Evolutionary conservation across 225 moss, liverwort and hornwort species (phyloP), one percentile per base, ranked within the genome.

Genomic region (Anthoceros angustus): DNA sequence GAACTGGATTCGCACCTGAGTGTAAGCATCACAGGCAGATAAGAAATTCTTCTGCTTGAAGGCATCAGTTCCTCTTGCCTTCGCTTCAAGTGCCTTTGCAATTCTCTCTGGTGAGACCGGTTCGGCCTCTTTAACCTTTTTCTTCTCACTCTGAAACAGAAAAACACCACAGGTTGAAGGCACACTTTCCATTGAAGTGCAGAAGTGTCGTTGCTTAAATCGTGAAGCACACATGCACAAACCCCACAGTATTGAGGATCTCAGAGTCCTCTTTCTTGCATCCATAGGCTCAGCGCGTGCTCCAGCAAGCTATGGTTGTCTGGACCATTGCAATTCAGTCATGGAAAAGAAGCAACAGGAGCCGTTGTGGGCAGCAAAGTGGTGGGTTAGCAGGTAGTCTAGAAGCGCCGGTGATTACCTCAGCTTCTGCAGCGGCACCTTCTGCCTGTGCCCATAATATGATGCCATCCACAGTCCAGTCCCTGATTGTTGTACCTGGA

Each of bases 391-490:
- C 32, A 32, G 32, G 32, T 4, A 32, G 32, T 32, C 32, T 32
- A 4, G 32, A 32, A 32, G 32, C 32, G 32, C 32, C 15, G 23
- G 11, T 7, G 20, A 21, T 40, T 85, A 90, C 89, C 86, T 86
- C 83, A 69, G 85, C 84, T 68, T 79, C 78, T 26, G 82, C 83
- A 66, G 79, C 75, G 74, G 79, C 16, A 62, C 82, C 67, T 68
- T 77, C 67, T 71, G 79, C 83, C 71, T 91, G 75, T 41, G 80
- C 32, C 32, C 32, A 4, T 32, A 32, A 66, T 43, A 91, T 62
- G 62, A 98, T 25, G 39, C 88, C 88, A 71, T 89, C 84, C 9
- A 92, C 88, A 77, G 74, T 89, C 95, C 95, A 98, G 14, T 85
- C 77, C 63, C 79, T 68, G 42, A 89, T 69, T 10, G 75, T 72